phyloP scores from a whole-genome alignment of 1,284 basidiomycete genomes.

The Cutaneotrichosporon sp. region DNA sequence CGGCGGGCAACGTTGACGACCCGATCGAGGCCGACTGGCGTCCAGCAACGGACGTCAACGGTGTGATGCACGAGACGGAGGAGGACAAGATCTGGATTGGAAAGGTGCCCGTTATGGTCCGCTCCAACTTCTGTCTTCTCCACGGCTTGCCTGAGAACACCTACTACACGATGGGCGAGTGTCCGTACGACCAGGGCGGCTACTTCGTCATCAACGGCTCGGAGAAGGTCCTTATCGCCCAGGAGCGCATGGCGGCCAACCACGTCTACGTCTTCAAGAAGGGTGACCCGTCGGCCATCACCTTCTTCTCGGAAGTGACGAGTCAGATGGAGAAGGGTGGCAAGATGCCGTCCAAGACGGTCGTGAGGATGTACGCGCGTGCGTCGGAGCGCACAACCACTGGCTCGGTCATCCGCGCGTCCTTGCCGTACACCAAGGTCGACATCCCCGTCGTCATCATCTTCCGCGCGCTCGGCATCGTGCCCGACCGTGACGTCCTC shows the following conservation, averaged over 20 bases:
- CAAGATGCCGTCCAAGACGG: conserved; percentile 97
- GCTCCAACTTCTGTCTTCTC: conserved; percentile 92
- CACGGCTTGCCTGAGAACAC: conserved; percentile 74
- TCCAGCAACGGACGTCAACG: conserved; percentile 60
- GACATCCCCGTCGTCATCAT: conserved; percentile 99
- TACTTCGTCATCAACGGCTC: conserved; percentile 99
- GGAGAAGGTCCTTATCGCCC: conserved; percentile 98
- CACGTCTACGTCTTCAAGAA: conserved; percentile 99
- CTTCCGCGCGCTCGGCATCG: conserved; percentile 95
- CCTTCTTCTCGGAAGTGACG: conserved; percentile 94
- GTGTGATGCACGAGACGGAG: conserved; percentile 64
- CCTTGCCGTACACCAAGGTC: conserved; percentile 95
- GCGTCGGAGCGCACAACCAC: conserved; percentile 56
- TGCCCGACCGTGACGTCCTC: conserved; percentile 95
- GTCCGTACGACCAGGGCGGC: conserved; percentile 93
- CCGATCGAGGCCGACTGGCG: conserved; percentile 79
- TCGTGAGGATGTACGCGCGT: conserved; percentile 94
- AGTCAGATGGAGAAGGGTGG: conserved; percentile 98
- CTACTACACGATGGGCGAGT: conserved; percentile 90
- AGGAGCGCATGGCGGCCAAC: conserved; percentile 99
- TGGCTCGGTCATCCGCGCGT: conserved; percentile 94
- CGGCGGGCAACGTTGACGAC: conserved; percentile 69
- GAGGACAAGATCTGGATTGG: conserved; percentile 91
- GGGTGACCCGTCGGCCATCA: conserved; percentile 92
- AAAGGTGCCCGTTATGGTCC: conserved; percentile 98